Evolutionary conservation across 73 alveolate species (phyloP), one percentile per base, ranked within the genome.

Genomic region (Paramecium pentaurelia): DNA sequence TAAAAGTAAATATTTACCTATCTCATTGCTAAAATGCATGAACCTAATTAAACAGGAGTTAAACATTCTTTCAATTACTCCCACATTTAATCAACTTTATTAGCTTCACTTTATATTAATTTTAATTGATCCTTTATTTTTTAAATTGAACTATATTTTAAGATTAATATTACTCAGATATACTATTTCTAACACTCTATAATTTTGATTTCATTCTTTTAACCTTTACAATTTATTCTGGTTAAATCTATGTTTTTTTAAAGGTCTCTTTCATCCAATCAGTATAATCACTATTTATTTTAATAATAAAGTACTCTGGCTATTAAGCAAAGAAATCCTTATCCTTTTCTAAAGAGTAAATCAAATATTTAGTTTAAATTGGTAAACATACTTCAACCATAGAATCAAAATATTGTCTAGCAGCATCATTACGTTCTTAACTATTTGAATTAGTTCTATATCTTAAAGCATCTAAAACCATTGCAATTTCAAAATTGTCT

Each of bases 341-440:
- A 40, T 45, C 88, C 37, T 45, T 75, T 10, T 75, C 88, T 75
- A 75, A 37, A 0, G 88, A 37, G 16, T 75, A 75, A 12, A 75
- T 32, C n/a, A 75, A 45, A 75, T 75, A 75, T 75, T 75, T 75
- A 6, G 88, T 75, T 75, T 87, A 58, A 22, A 77, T 87, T 11
- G 93, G 93, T 8, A 87, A 73, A 42, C 93, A 87, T 22, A 87
- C 86, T 25, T 87, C 93, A 68, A 87, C 59, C 28, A 87, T 87
- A 20, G 84, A 36, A 25, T 87, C 86, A 71, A 87, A 87, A 59
- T 64, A 87, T 27, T 38, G 38, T 34, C 86, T 87, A 68, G 86
- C 93, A 87, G 93, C 93, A 20, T 73, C 64, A 36, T 64, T 87
- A 36, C 93, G 71, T 64, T 87, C 93, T 70, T 87, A 20, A 36